Conservation (phyloP, 371 early-diverging fungal genomes). For the Astathelohania contejeani region DNA sequence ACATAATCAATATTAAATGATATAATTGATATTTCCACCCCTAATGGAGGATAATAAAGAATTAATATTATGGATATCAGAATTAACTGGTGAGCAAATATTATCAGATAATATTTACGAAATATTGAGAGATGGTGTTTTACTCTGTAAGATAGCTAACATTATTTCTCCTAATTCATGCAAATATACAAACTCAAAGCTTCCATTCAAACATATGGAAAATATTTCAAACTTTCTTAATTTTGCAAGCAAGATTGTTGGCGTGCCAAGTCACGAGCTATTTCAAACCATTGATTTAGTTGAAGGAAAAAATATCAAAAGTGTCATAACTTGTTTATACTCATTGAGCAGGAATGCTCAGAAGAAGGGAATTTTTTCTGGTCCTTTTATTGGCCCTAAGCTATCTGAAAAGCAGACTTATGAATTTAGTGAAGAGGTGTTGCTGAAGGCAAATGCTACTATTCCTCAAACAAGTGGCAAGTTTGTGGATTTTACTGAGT, state of each 20-base stretch:
- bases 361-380: conserved; percentile 53
- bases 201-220: conserved; percentile 69
- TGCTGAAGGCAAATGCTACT: conserved; percentile 23
- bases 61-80: too few species aligned
- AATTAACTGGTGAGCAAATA: conserved; percentile 12
- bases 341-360: conserved; percentile 64
- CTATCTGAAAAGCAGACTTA: conserved; percentile 29
- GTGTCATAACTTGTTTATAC: conserved; percentile 56
- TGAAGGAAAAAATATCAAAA: conserved; percentile 65
- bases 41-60: too few species aligned
- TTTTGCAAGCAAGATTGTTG: conserved; percentile 55
- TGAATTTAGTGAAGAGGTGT: conserved; percentile 41
- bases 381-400: conserved; percentile 49
- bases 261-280: conserved; percentile 62
- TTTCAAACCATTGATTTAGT: conserved; percentile 75
- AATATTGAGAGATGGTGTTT: conserved; percentile 57
- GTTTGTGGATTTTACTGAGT: not conserved
- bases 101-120: conserved; percentile 9
- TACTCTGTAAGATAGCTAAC: conserved; percentile 62
- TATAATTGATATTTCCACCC: too few species aligned
- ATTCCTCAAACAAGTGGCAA: not conserved
- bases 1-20: too few species aligned
- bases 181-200: conserved; percentile 57
- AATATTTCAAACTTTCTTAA: conserved; percentile 65
- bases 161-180: conserved; percentile 53